phyloP scores from a whole-genome alignment of 192 early-diverging fungal genomes.

The Coemansia sp. region DNA sequence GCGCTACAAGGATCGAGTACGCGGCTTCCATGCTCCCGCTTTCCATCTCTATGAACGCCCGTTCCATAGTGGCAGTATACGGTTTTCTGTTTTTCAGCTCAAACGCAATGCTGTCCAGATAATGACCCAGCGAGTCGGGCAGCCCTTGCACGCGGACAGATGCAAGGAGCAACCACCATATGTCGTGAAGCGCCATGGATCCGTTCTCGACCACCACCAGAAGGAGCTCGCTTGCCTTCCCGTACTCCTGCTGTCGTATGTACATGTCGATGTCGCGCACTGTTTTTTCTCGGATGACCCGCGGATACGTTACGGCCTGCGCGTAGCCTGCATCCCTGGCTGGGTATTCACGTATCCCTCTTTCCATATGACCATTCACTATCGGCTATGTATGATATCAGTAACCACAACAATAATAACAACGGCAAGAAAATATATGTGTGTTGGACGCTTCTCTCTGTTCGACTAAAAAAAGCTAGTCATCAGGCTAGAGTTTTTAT shows the following conservation, averaged over 20 bases:
- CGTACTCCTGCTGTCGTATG: constrained; percentile 34
- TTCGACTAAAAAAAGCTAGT: too few relatives aligned
- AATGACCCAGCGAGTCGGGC: background rate
- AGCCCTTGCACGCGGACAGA: constrained; percentile 24
- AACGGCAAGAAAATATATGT: too few relatives aligned
- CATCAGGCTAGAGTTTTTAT: too few relatives aligned
- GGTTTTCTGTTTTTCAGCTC: constrained; percentile 12
- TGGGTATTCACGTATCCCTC: constrained; percentile 10
- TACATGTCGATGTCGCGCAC: constrained; percentile 28
- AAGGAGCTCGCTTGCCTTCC: constrained; percentile 35
- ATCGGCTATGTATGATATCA: background rate
- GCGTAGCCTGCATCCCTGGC: too few relatives aligned
- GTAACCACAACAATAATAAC: too few relatives aligned
- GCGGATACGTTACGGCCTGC: background rate
- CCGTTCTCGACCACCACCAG: constrained; percentile 21
- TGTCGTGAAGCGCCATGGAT: constrained; percentile 10
- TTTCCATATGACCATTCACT: background rate
- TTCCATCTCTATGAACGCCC: constrained; percentile 18
- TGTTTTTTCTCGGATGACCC: constrained; percentile 21
- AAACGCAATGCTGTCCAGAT: constrained; percentile 19
- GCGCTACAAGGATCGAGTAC: constrained; percentile 10
- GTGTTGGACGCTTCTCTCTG: too few relatives aligned
- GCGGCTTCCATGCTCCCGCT: constrained; percentile 12
- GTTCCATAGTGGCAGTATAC: constrained; percentile 25
- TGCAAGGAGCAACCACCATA: constrained; percentile 36